These are phyloP conservation scores for Wickerhamomyces sp. DNA, from an alignment of 1,139 yeast genomes.

Conservation along the genomic window DNA sequence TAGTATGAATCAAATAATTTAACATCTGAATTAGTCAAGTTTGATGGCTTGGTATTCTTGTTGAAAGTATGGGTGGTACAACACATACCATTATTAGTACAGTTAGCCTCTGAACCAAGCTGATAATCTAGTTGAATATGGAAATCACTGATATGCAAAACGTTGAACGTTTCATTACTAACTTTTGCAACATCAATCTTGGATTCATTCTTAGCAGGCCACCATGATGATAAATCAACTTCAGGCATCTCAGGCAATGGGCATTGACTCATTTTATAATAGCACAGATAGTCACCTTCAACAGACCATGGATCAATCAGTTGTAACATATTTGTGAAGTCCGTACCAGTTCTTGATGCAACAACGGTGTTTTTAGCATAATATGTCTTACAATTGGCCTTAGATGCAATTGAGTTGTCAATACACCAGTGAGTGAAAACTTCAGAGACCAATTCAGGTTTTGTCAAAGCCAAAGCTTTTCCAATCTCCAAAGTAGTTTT, in stretches of 20 bases:
- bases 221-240: slow-evolving; percentile 36
- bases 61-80: slow-evolving; percentile 27
- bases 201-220: slow-evolving; percentile 35
- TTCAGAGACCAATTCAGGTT: slow-evolving; percentile 39
- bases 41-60: slow-evolving; percentile 7
- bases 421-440: slow-evolving; percentile 41
- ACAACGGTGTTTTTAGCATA: slow-evolving; percentile 32
- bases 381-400: slow-evolving; percentile 26
- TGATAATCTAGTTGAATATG: slow-evolving; percentile 55
- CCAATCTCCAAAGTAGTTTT: slow-evolving; percentile 32
- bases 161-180: slow-evolving; percentile 45
- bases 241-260: slow-evolving; percentile 39
- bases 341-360: slow-evolving; percentile 33
- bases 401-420: slow-evolving; percentile 19
- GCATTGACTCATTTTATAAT: slow-evolving; percentile 41
- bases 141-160: slow-evolving; percentile 62
- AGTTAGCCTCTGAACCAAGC: slow-evolving; percentile 57
- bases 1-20: slow-evolving; percentile 35
- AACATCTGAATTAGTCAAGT: slow-evolving; percentile 25
- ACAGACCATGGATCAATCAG: slow-evolving; percentile 42
- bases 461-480: slow-evolving; percentile 33
- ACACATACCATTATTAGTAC: slow-evolving; percentile 38
- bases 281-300: slow-evolving; percentile 53
- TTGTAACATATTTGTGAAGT: slow-evolving; percentile 42
- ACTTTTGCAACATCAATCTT: slow-evolving; percentile 28